These are phyloP conservation scores for Pseudomicrostroma phylloplanum DNA, from an alignment of 1,284 basidiomycete species.

Conservation along the genomic window DNA sequence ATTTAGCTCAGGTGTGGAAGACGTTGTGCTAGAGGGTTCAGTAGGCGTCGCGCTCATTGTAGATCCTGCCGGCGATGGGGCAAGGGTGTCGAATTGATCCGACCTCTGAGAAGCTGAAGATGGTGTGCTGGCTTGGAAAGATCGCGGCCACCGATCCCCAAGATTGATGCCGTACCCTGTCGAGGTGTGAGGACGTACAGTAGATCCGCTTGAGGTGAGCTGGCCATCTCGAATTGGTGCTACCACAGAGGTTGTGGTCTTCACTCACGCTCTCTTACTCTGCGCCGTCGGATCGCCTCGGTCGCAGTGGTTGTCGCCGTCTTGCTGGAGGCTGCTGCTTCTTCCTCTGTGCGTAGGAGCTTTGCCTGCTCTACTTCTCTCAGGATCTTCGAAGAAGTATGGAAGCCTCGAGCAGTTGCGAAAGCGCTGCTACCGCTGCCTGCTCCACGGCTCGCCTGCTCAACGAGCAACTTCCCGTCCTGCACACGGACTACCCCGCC, in stretches of 20 bases:
- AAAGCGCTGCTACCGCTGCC: background rate
- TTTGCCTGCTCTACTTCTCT: background rate
- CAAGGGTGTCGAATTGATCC: too few relatives aligned
- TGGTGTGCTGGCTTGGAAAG: background rate
- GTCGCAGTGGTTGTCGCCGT: too few relatives aligned
- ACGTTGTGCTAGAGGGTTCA: too few relatives aligned
- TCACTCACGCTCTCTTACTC: background rate
- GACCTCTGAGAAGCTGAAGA: too few relatives aligned
- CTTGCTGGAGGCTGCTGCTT: too few relatives aligned
- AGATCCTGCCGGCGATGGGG: too few relatives aligned
- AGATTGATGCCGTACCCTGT: slow-evolving; percentile 8
- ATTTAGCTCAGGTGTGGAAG: too few relatives aligned
- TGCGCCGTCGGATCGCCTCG: too few relatives aligned
- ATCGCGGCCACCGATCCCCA: background rate
- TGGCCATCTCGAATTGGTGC: background rate
- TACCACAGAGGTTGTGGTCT: background rate
- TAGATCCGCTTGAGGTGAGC: background rate
- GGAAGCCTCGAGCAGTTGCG: background rate
- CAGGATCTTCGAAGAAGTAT: background rate
- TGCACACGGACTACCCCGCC: slow-evolving; percentile 8
- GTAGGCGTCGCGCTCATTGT: too few relatives aligned
- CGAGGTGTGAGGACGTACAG: background rate
- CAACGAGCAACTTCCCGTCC: background rate
- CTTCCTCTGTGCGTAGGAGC: background rate
- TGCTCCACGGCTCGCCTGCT: background rate